Conservation (phyloP, 2,329 filamentous ascomycete genomes). For the Trichoderma arundinaceum region DNA sequence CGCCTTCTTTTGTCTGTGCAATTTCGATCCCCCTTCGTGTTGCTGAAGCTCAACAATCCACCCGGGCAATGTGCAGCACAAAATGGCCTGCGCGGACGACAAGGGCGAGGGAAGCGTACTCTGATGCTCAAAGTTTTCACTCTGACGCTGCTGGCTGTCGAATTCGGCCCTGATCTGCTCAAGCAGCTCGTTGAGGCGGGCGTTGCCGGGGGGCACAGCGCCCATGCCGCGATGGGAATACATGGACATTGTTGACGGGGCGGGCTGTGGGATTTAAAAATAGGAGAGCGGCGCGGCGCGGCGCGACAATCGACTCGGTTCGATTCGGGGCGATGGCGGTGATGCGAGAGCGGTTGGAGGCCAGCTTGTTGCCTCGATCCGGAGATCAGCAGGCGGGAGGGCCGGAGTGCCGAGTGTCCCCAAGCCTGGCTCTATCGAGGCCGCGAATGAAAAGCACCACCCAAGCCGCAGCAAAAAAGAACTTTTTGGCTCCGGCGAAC, state of each 20-base stretch:
- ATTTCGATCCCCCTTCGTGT: background rate
- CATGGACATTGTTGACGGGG: constrained; percentile 66
- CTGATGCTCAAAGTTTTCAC: constrained; percentile 89
- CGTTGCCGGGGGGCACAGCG: constrained; percentile 64
- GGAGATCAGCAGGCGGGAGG: constrained; percentile 31
- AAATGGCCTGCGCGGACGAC: background rate
- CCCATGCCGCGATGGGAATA: constrained; percentile 90
- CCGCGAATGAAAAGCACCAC: background rate
- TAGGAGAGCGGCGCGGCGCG: constrained; percentile 31
- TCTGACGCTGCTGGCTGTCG: constrained; percentile 79
- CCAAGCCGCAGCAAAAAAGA: background rate
- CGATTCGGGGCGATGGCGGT: constrained; percentile 13
- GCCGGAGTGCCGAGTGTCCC: constrained; percentile 30
- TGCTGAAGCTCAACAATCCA: background rate
- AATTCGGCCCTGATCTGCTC: constrained; percentile 92
- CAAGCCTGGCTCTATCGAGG: constrained; percentile 29
- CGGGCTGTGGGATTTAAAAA: background rate
- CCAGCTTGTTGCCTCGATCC: constrained; percentile 31
- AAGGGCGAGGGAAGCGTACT: constrained; percentile 65
- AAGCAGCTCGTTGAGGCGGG: constrained; percentile 86
- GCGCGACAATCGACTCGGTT: constrained; percentile 28
- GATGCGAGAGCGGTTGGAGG: constrained; percentile 19
- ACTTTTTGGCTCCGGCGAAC: background rate
- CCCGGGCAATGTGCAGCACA: background rate
- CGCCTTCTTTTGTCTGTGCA: too few species aligned